phyloP scores from a whole-genome alignment of 2,329 filamentous ascomycete species.

The Colletotrichum spinosum region DNA sequence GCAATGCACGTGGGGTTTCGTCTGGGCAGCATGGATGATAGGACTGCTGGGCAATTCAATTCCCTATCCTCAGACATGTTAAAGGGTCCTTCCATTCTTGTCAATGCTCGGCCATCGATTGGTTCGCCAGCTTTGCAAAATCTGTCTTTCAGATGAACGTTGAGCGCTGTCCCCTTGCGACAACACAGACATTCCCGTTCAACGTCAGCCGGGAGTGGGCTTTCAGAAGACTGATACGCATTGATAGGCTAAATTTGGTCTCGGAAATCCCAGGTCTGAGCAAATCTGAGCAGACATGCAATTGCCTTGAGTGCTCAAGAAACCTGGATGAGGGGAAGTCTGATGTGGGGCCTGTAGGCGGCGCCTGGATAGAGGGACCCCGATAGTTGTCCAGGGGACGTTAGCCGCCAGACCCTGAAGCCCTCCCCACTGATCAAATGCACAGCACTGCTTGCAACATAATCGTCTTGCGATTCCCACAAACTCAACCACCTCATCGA shows the following conservation, averaged over 20 bases:
- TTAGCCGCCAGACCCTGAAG: constrained; percentile 12
- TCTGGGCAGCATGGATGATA: neutral
- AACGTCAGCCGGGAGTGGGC: constrained; percentile 15
- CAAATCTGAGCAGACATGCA: neutral
- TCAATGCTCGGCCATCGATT: constrained; percentile 28
- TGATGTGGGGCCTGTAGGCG: constrained; percentile 7
- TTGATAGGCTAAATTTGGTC: constrained; percentile 12
- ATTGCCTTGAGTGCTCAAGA: constrained; percentile 8
- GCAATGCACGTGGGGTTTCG: constrained; percentile 17
- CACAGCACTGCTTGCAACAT: neutral
- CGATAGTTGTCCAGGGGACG: constrained; percentile 16
- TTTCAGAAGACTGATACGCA: constrained; percentile 4
- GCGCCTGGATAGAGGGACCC: constrained; percentile 15
- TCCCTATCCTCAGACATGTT: constrained; percentile 5
- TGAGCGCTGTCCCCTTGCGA: neutral
- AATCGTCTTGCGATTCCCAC: rapidly evolving
- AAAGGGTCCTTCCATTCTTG: constrained; percentile 24
- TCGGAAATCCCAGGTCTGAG: constrained; percentile 26
- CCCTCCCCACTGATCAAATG: constrained; percentile 22
- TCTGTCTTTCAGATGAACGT: constrained; percentile 26
- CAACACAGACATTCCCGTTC: constrained; percentile 2
- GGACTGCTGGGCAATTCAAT: neutral
- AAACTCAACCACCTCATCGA: rapidly evolving
- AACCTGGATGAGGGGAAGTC: neutral
- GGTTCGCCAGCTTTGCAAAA: constrained; percentile 8